Percentiles rank a stretch among this genome's conserved stretches.
phyloP scores from a whole-genome alignment of 2,329 filamentous ascomycete genomes.

The Cytospora chrysosperma region DNA sequence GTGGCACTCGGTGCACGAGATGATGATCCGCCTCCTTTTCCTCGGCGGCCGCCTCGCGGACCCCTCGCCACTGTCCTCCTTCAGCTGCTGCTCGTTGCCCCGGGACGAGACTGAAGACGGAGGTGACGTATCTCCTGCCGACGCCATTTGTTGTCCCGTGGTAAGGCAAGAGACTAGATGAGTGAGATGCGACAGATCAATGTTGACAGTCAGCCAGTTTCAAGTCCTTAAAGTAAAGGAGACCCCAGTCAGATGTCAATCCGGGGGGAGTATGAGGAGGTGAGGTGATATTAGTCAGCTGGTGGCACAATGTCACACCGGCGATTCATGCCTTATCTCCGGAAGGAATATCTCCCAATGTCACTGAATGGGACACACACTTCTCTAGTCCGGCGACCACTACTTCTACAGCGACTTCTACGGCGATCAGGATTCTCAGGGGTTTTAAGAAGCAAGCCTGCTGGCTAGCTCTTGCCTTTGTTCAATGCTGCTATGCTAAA shows the following conservation, averaged over 20 bases:
- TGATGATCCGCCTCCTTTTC: conserved; percentile 59
- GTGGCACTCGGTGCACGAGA: conserved; percentile 65
- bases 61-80: background rate
- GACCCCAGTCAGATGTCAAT: background rate
- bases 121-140: conserved; percentile 9
- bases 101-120: conserved; percentile 15
- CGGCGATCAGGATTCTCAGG: no score
- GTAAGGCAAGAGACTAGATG: background rate
- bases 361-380: background rate
- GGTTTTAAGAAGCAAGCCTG: background rate
- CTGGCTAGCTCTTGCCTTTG: background rate
- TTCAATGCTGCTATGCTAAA: conserved; percentile 13
- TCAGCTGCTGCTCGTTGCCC: conserved; percentile 5
- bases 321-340: background rate
- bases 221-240: background rate
- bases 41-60: conserved; percentile 42
- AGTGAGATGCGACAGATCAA: background rate
- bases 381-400: background rate
- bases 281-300: background rate
- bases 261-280: background rate
- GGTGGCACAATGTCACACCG: no score
- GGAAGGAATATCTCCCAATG: background rate
- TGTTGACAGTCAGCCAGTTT: background rate
- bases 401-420: background rate
- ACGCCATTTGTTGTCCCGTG: conserved; percentile 4